phyloP scores from a whole-genome alignment of 2,329 filamentous ascomycete species.

The Scytalidium lignicola region DNA sequence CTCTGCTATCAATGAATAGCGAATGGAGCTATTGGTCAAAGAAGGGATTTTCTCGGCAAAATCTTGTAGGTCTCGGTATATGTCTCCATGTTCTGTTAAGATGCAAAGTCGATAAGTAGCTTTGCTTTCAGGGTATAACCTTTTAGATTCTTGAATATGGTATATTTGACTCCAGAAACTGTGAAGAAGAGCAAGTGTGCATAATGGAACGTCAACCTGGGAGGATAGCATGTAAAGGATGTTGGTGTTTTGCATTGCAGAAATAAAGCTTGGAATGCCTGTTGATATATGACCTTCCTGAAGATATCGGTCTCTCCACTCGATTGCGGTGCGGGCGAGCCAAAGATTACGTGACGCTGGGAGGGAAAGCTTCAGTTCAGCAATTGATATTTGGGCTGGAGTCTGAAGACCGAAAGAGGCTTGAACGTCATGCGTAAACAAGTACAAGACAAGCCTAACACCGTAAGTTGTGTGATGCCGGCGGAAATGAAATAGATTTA shows the following conservation, averaged over 20 bases:
- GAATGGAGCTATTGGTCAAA: slow-evolving; percentile 13
- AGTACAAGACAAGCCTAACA: slow-evolving; percentile 54
- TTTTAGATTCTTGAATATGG: slow-evolving; percentile 56
- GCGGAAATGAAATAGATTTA: slow-evolving; percentile 15
- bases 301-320: slow-evolving; percentile 61
- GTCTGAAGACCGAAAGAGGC: slow-evolving; percentile 62
- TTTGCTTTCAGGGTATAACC: slow-evolving; percentile 31
- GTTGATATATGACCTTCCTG: not conserved
- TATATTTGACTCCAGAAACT: slow-evolving; percentile 61
- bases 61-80: slow-evolving; percentile 58
- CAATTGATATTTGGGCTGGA: slow-evolving; percentile 61
- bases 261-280: not conserved
- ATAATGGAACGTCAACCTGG: slow-evolving; percentile 50
- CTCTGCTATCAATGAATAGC: slow-evolving; percentile 33
- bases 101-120: slow-evolving; percentile 20
- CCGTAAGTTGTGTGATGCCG: slow-evolving; percentile 5
- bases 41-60: slow-evolving; percentile 17
- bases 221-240: slow-evolving; percentile 15
- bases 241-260: slow-evolving; percentile 9
- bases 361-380: slow-evolving; percentile 61
- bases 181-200: slow-evolving; percentile 56
- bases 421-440: slow-evolving; percentile 62
- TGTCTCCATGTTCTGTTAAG: slow-evolving; percentile 44
- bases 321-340: slow-evolving; percentile 56
- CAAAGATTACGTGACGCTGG: slow-evolving; percentile 59